phyloP scores from a whole-genome alignment of 257 asterid genomes.

The Nicotiana attenuata region DNA sequence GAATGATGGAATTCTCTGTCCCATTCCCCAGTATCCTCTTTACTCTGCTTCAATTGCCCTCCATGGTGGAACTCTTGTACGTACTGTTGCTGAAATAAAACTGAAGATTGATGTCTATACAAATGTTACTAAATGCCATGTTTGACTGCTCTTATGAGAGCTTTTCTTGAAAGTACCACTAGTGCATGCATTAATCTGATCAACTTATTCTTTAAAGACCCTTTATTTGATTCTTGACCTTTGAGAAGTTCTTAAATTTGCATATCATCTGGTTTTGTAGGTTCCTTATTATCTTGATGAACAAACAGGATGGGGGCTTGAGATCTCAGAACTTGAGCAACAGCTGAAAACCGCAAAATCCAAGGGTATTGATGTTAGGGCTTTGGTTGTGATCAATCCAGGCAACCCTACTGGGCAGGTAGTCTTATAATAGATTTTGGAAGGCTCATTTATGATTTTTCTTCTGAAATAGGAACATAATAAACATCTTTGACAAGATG shows the following conservation, averaged over 20 bases:
- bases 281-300: constrained; percentile 97
- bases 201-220: background rate
- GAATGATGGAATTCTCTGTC: constrained; percentile 90
- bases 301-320: constrained; percentile 95
- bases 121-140: background rate
- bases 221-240: background rate
- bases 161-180: background rate
- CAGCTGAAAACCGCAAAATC: constrained; percentile 83
- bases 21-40: constrained; percentile 98
- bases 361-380: constrained; percentile 67
- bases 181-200: background rate
- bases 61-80: constrained; percentile 95
- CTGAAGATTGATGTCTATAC: background rate
- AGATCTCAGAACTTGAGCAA: constrained; percentile 65
- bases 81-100: constrained; percentile 16
- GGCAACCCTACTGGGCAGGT: constrained; percentile 99
- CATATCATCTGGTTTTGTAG: constrained; percentile 30
- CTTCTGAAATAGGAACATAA: background rate
- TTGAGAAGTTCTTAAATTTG: constrained; percentile 13
- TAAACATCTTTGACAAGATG: background rate
- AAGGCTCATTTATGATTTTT: background rate
- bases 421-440: background rate
- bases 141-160: background rate
- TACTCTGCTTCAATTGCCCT: constrained; percentile 82
- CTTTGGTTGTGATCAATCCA: constrained; percentile 95